Evolutionary conservation across 352 stramenopile species (phyloP).

Genomic region (Stramenopiles sp.): DNA sequence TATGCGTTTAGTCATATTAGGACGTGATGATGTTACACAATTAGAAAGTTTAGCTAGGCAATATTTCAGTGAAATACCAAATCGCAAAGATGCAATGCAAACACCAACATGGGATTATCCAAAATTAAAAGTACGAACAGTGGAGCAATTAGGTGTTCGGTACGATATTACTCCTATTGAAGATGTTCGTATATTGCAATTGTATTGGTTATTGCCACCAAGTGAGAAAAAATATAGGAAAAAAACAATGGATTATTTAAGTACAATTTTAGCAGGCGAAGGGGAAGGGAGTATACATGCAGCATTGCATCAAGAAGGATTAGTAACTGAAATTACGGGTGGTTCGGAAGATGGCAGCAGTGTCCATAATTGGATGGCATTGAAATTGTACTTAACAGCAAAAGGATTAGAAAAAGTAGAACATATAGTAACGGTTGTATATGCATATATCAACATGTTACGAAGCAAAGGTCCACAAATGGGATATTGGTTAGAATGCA

Average conservation of each 20-base stretch:
- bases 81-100: not conserved
- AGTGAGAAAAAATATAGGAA: conserved; percentile 17
- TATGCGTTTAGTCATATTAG: not conserved
- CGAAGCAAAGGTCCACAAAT: conserved; percentile 9
- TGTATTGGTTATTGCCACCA: not conserved
- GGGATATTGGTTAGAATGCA: not conserved
- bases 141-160: not conserved
- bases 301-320: conserved; percentile 24
- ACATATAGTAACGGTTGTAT: conserved; percentile 32
- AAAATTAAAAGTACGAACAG: not conserved
- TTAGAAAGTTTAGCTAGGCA: not conserved
- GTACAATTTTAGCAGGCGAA: conserved; percentile 45
- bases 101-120: not conserved
- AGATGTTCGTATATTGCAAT: not conserved
- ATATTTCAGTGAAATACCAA: not conserved
- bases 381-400: conserved; percentile 38
- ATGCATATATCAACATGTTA: conserved; percentile 34
- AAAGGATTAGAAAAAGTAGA: conserved; percentile 32
- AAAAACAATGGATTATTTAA: conserved; percentile 34
- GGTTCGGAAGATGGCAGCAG: conserved; percentile 27
- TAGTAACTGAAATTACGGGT: conserved; percentile 34
- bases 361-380: conserved; percentile 36
- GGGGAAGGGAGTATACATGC: conserved; percentile 31
- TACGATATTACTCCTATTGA: not conserved
- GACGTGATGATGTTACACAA: not conserved